These are phyloP conservation scores for Ascochyta fabae DNA, from an alignment of 2,329 filamentous ascomycete species.

Conservation along the genomic window DNA sequence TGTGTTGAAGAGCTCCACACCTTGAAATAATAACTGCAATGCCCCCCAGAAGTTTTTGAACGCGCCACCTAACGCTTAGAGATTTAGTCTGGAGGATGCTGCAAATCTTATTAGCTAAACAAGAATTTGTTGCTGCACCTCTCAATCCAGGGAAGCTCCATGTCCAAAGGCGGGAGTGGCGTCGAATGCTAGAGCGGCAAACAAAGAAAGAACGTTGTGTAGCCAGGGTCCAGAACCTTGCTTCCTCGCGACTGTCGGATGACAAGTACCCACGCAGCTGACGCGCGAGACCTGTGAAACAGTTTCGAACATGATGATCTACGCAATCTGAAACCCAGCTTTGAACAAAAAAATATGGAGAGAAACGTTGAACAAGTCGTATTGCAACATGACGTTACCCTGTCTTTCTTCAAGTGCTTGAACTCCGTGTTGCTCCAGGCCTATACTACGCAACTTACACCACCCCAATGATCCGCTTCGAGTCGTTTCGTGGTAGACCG, in stretches of 20 bases:
- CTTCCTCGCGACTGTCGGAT: slow-evolving; percentile 1
- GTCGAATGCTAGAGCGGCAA: not conserved
- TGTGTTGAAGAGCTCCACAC: too few relatives aligned
- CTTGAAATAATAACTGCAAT: too few relatives aligned
- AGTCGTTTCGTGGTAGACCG: slow-evolving; percentile 1
- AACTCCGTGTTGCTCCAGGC: not conserved
- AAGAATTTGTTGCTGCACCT: not conserved
- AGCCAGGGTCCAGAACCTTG: not conserved
- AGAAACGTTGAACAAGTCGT: not conserved
- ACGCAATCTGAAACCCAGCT: not conserved
- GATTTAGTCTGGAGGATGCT: too few relatives aligned
- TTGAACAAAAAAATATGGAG: not conserved
- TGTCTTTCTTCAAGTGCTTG: not conserved
- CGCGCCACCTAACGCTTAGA: too few relatives aligned
- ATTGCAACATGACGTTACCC: not conserved
- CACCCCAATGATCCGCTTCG: slow-evolving; percentile 1
- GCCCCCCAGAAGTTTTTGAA: too few relatives aligned
- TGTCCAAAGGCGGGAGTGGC: not conserved
- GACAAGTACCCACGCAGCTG: not conserved
- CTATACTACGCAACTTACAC: slow-evolving; percentile 2
- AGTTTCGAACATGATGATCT: slow-evolving; percentile 1
- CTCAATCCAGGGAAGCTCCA: not conserved
- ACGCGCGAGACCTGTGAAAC: not conserved
- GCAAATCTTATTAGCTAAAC: too few relatives aligned
- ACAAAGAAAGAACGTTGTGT: not conserved